These are phyloP conservation scores for Candida sp. DNA, from an alignment of 1,139 yeast species.

Conservation along the genomic window DNA sequence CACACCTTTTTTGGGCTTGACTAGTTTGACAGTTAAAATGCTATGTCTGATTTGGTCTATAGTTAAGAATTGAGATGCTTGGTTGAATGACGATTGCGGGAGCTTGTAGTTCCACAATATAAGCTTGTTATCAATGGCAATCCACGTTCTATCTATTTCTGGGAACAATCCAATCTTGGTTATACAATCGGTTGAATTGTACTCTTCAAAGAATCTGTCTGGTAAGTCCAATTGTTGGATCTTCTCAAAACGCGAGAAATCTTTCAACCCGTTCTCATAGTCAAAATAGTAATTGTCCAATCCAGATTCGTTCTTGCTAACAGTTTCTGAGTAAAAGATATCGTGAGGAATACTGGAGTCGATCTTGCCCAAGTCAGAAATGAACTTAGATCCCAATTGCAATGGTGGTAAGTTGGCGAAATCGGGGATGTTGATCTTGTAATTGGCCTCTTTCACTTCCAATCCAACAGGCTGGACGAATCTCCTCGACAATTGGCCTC, in stretches of 20 bases:
- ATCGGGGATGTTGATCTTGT: slow-evolving; percentile 49
- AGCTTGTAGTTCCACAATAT: slow-evolving; percentile 83
- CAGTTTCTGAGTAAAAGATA: slow-evolving; percentile 42
- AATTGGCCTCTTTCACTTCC: slow-evolving; percentile 45
- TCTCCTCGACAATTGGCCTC: slow-evolving; percentile 34
- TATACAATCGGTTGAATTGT: slow-evolving; percentile 66
- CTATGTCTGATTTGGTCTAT: slow-evolving; percentile 86
- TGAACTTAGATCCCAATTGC: slow-evolving; percentile 47
- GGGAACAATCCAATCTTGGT: slow-evolving; percentile 87
- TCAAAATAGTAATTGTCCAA: slow-evolving; percentile 51
- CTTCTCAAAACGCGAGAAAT: slow-evolving; percentile 80
- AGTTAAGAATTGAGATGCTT: slow-evolving; percentile 69
- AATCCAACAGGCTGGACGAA: slow-evolving; percentile 41
- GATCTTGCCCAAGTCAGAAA: slow-evolving; percentile 47
- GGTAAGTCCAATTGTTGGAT: slow-evolving; percentile 75
- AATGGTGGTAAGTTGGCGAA: slow-evolving; percentile 48
- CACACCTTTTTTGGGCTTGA: slow-evolving; percentile 78
- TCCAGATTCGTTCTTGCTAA: slow-evolving; percentile 41
- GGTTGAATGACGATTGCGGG: slow-evolving; percentile 53
- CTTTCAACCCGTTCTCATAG: slow-evolving; percentile 44
- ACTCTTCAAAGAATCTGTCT: slow-evolving; percentile 79
- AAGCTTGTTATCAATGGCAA: slow-evolving; percentile 80
- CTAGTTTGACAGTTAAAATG: slow-evolving; percentile 75
- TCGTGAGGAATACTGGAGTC: slow-evolving; percentile 52
- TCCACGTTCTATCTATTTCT: slow-evolving; percentile 86